Percentiles rank a stretch among this genome's conserved stretches.
These are phyloP conservation scores for Beta vulgaris DNA, from an alignment of 148 eudicot genomes.

Conservation along the genomic window DNA sequence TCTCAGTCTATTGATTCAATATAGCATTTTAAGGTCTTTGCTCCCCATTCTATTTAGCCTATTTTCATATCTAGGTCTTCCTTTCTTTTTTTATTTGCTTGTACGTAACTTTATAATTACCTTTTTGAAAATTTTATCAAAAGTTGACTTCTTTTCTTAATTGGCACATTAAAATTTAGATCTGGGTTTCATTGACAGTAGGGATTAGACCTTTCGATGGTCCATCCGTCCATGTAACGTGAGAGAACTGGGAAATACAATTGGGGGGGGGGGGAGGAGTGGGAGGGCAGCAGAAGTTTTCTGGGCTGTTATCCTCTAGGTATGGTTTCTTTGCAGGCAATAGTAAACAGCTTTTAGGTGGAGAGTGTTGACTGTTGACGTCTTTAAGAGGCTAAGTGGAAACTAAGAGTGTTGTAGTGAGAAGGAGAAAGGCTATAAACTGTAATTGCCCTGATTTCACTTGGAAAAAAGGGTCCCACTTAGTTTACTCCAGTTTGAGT, in stretches of 20 bases:
- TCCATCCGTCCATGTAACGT: neutral
- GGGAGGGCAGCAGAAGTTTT: neutral
- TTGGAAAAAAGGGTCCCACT: neutral
- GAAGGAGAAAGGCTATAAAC: neutral
- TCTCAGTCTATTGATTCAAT: neutral
- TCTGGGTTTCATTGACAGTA: neutral
- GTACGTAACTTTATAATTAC: neutral
- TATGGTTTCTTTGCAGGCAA: neutral
- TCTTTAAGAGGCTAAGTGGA: neutral
- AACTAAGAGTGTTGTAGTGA: neutral
- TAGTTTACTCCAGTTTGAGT: neutral
- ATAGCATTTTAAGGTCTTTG: neutral
- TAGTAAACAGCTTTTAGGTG: neutral
- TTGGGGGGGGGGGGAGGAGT: neutral
- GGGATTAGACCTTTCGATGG: neutral
- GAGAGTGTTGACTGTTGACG: neutral
- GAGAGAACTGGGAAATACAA: neutral
- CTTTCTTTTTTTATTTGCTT: neutral
- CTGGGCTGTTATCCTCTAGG: neutral
- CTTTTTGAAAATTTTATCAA: neutral
- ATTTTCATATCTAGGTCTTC: neutral
- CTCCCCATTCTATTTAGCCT: neutral
- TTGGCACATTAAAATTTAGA: neutral
- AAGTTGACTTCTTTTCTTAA: neutral
- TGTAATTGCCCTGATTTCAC: neutral